Evolutionary conservation across 129 eudicot genomes (phyloP).

Genomic region (Chrysanthemum lavandulifolium): DNA sequence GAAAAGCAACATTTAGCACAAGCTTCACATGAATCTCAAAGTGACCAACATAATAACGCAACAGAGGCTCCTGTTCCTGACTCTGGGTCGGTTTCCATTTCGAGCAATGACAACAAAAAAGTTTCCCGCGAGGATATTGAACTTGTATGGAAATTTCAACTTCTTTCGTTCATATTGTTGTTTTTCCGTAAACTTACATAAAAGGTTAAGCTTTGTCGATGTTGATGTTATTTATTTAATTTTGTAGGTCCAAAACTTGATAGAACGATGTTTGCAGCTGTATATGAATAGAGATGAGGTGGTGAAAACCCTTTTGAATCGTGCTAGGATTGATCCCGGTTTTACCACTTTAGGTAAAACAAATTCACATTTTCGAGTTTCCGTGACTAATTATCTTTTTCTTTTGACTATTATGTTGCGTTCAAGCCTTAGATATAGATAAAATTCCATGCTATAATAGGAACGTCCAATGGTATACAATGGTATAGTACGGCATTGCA

Average conservation of each 20-base stretch:
- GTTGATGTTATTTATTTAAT: constrained; percentile 18
- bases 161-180: not conserved
- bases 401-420: not conserved
- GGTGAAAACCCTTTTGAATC: constrained; percentile 84
- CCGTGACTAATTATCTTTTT: not conserved
- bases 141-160: constrained; percentile 61
- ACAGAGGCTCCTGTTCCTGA: constrained; percentile 72
- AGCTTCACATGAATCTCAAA: constrained; percentile 77
- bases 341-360: constrained; percentile 86
- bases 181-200: constrained; percentile 4
- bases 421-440: not conserved
- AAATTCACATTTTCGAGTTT: not conserved
- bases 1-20: constrained; percentile 56
- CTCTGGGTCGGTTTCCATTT: constrained; percentile 83
- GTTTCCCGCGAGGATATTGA: constrained; percentile 96
- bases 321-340: constrained; percentile 96
- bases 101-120: constrained; percentile 85
- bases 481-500: not conserved
- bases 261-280: constrained; percentile 89
- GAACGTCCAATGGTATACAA: not conserved
- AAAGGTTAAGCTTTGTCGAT: not conserved
- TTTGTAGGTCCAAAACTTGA: constrained; percentile 92
- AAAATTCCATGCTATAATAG: not conserved
- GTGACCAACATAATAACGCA: constrained; percentile 69
- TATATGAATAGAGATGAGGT: constrained; percentile 97